These are phyloP conservation scores for Blepharisma stoltei DNA, from an alignment of 73 alveolate genomes.

Conservation along the genomic window DNA sequence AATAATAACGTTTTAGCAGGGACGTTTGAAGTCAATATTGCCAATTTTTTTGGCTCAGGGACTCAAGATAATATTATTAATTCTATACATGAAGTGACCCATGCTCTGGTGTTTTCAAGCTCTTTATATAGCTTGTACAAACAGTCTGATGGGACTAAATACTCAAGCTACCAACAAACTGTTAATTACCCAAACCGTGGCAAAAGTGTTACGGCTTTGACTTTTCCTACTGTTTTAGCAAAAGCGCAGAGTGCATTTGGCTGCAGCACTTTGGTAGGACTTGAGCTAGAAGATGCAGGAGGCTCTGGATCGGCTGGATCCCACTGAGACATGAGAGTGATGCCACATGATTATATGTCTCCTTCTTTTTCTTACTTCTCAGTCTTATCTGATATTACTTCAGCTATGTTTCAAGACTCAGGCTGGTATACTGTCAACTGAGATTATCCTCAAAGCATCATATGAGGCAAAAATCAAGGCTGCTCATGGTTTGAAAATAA, in stretches of 20 bases:
- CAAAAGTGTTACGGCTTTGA: not conserved
- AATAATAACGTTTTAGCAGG: not conserved
- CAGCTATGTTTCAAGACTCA: not conserved
- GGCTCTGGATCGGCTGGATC: constrained; percentile 1
- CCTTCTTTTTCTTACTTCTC: not conserved
- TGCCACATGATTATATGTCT: constrained; percentile 19
- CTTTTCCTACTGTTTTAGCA: not conserved
- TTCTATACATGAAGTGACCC: constrained; percentile 12
- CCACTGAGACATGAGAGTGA: constrained; percentile 18
- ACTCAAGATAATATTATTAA: not conserved
- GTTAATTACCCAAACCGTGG: not conserved
- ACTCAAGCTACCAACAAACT: not conserved
- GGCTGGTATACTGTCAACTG: constrained; percentile 20
- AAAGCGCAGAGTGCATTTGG: not conserved
- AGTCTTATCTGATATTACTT: not conserved
- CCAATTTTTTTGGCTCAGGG: not conserved
- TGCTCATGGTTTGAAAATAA: not conserved
- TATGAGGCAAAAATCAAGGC: constrained; percentile 7
- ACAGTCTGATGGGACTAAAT: constrained; percentile 16
- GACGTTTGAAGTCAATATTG: not conserved
- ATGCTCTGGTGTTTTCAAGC: not conserved
- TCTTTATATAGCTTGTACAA: not conserved
- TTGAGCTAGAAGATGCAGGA: constrained; percentile 19
- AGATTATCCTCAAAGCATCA: not conserved
- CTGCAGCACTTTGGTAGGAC: not conserved